A percentile compares a stretch with the other conserved stretches of the same genome.
phyloP scores from a whole-genome alignment of 2,329 filamentous ascomycete species.

The Alternaria brassicicola region DNA sequence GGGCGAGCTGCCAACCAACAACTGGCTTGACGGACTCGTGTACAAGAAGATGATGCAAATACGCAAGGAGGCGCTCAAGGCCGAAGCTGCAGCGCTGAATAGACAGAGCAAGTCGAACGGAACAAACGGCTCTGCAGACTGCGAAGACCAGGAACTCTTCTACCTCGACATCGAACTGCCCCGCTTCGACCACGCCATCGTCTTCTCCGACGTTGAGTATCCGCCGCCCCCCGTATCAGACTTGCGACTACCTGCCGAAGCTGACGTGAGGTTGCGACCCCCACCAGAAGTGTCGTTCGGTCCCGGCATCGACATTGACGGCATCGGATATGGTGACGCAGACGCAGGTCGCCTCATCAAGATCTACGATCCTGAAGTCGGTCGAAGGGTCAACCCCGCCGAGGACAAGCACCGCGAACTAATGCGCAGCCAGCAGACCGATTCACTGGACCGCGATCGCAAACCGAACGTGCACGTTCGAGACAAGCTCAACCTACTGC shows the following conservation, averaged over 20 bases:
- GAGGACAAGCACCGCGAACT: slow-evolving; percentile 93
- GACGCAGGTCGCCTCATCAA: slow-evolving; percentile 70
- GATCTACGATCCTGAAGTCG: slow-evolving; percentile 93
- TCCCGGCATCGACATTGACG: slow-evolving; percentile 79
- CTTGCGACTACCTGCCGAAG: slow-evolving; percentile 66
- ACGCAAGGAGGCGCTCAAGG: slow-evolving; percentile 49
- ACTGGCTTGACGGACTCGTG: slow-evolving; percentile 95
- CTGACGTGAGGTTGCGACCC: slow-evolving; percentile 75
- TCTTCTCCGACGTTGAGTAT: slow-evolving; percentile 95
- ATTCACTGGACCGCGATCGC: slow-evolving; percentile 91
- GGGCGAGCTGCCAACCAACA: slow-evolving; percentile 89
- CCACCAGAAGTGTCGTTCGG: slow-evolving; percentile 89
- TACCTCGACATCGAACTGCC: slow-evolving; percentile 89
- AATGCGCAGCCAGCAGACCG: slow-evolving; percentile 89
- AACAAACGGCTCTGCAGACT: slow-evolving; percentile 33
- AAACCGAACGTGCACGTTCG: slow-evolving; percentile 96
- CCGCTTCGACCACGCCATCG: slow-evolving; percentile 92
- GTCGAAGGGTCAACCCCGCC: slow-evolving; percentile 86
- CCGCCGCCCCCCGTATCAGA: slow-evolving; percentile 81
- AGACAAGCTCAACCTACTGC: slow-evolving; percentile 88
- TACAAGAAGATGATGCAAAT: slow-evolving; percentile 86
- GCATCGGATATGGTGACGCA: slow-evolving; percentile 59
- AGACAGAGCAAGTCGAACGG: slow-evolving; percentile 28
- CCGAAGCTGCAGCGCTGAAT: slow-evolving; percentile 48
- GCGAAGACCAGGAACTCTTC: slow-evolving; percentile 67